Conservation (phyloP, 78 protist genomes). For the Anaeramoeba flamelloides region DNA sequence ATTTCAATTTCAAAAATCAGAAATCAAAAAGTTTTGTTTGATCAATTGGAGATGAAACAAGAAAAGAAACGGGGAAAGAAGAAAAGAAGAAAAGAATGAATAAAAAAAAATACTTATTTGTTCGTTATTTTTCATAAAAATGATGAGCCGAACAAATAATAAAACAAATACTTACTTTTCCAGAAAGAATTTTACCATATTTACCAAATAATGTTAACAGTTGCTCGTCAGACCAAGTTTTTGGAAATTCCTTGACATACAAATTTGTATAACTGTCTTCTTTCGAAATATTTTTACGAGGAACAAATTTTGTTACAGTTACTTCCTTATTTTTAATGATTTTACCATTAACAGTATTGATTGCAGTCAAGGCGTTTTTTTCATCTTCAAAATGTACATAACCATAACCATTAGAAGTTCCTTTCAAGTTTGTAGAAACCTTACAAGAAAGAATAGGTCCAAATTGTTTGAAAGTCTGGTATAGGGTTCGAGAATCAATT, state of each 20-base stretch:
- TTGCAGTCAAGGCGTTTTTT: conserved; percentile 3
- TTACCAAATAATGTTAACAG: background rate
- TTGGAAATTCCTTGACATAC: conserved; percentile 8
- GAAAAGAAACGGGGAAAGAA: no score
- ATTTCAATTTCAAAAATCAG: no score
- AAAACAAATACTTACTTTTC: no score
- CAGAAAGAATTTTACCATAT: background rate
- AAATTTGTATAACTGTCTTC: no score
- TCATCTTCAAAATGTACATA: conserved; percentile 1
- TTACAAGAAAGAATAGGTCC: conserved; percentile 6
- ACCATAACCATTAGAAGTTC: background rate
- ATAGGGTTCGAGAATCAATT: background rate
- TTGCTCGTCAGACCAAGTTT: background rate
- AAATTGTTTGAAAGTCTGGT: background rate
- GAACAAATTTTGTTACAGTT: no score
- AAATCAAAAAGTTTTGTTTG: no score
- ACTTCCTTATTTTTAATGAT: background rate
- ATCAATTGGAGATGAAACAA: no score
- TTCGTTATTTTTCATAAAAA: no score
- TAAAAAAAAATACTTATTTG: no score
- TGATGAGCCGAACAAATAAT: no score
- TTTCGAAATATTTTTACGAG: no score
- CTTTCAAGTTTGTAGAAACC: background rate
- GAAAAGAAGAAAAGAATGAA: no score
- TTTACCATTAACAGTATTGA: background rate